A percentile compares a stretch with the other conserved stretches of the same genome.
Evolutionary conservation across 495 filamentous ascomycete species (phyloP).

Genomic region (Xylaria telfairii): DNA sequence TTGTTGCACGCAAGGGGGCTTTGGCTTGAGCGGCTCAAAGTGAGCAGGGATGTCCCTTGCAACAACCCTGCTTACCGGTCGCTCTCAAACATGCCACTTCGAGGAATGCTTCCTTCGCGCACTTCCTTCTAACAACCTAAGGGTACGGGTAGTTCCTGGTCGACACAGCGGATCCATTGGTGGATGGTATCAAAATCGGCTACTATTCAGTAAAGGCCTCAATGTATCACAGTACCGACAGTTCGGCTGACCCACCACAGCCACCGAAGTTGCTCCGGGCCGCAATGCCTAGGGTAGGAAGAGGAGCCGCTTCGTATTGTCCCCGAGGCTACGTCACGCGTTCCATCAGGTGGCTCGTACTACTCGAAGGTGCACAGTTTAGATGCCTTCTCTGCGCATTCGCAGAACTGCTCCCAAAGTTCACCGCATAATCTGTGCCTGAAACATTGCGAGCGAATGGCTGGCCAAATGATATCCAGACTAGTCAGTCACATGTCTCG

Average conservation of each 20-base stretch:
- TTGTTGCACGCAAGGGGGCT: not conserved
- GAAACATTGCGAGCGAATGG: constrained; percentile 12
- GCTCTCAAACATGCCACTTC: constrained; percentile 16
- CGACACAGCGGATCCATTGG: constrained; percentile 7
- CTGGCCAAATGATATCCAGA: not conserved
- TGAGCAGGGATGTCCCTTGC: constrained; percentile 21
- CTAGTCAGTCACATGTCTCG: constrained; percentile 11
- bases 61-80: constrained; percentile 26
- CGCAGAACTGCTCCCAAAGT: constrained; percentile 9
- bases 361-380: not conserved
- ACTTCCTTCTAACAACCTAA: constrained; percentile 8
- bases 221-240: constrained; percentile 22
- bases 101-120: constrained; percentile 2
- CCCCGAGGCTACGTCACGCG: constrained; percentile 20
- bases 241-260: constrained; percentile 13
- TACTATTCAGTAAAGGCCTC: not conserved
- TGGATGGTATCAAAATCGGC: not conserved
- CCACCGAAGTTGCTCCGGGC: constrained; percentile 7
- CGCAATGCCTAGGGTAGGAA: not conserved
- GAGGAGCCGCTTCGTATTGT: constrained; percentile 10
- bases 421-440: not conserved
- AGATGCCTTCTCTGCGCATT: not conserved
- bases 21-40: constrained; percentile 27
- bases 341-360: not conserved
- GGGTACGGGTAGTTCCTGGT: constrained; percentile 20